Evolutionary conservation across 208 protist genomes (phyloP), one percentile per base, ranked within the genome.

Genomic region (Porcisia hertigi): DNA sequence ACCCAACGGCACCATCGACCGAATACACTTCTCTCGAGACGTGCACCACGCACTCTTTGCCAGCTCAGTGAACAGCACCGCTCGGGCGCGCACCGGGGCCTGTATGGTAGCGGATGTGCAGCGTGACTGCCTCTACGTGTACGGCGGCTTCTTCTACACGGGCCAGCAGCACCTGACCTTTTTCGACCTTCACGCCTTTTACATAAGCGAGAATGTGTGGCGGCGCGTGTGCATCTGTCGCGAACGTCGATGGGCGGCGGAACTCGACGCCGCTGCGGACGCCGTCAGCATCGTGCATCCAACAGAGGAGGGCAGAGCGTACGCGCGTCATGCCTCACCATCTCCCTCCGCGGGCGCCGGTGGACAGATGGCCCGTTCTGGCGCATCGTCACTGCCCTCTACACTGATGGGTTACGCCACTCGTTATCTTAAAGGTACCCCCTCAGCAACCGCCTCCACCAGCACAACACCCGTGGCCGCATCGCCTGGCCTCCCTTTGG

Each of bases 61-160:
- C 6, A 81, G 64, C 43, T 59, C 73, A 11, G 36, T 54, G 41
- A 92, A 92, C 77, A 84, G 79, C 80, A 87, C 89, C 1, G 89
- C 89, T 11, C 72, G 59, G 18, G 82, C 80, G 34, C 87, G 90
- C 9, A 94, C 90, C 4, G 90, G 90, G 0, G 80, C 82, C 6
- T 79, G 78, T 43, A 92, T 94, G 87, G 80, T 84, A 12, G 71
- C 71, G 23, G 85, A 89, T 54, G 53, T 52, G 23, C 59, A 62
- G 47, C 81, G 84, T 1, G 67, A 80, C 34, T 85, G 86, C 70
- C 65, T 94, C 55, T 89, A 90, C 81, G 47, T 94, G 12, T 83
- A 85, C 76, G 90, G 90, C 75, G 90, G 90, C 18, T 94, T 92
- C 75, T 73, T 80, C 43, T 80, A 87, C 64, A 79, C 73, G 11